Evolutionary conservation across 116 monocot genomes (phyloP), one percentile per base, ranked within the genome.

Genomic region (Posidonia oceanica): DNA sequence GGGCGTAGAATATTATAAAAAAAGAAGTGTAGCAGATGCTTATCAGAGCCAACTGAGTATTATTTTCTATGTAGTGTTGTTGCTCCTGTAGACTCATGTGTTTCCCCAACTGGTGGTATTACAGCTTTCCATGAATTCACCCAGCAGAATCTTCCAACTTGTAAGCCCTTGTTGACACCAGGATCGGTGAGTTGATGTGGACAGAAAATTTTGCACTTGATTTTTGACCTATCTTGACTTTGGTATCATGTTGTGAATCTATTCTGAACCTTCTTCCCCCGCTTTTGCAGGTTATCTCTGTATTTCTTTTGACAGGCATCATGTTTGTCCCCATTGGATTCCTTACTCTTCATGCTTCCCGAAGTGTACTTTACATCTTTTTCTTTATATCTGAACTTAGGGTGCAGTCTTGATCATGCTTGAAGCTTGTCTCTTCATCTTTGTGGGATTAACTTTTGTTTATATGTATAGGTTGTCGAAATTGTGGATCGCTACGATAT

Each of bases 91-190:
- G 11, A 48, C 48, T 39, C 15, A 64, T 53, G 2, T 53, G 36
- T 52, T 52, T 11, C 11, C 21, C 36, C 7, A 22, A 12, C 22
- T 12, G 17, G 61, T 53, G 10, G 12, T 66, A 4, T 44, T 60
- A 39, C 82, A 91, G 94, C 69, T 64, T 82, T 86, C 44, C 78
- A 88, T 67, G 80, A 29, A 64, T 94, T 94, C 59, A 90, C 83
- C 48, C 94, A 94, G 69, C 94, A 94, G 75, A 86, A 80, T 66
- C 82, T 94, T 14, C 86, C 88, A 29, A 72, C 88, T 54, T 90
- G 91, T 79, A 94, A 83, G 67, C 83, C 84, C 36, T 73, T 52
- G 64, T 70, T 94, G 44, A 84, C 94, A 54, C 91, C 94, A 53
- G 79, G 69, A 74, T 77, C 29, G 82, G 94, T 94, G 72, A 86